These are phyloP conservation scores for Prunus mume DNA, from an alignment of 306 rosid genomes.

Conservation along the genomic window DNA sequence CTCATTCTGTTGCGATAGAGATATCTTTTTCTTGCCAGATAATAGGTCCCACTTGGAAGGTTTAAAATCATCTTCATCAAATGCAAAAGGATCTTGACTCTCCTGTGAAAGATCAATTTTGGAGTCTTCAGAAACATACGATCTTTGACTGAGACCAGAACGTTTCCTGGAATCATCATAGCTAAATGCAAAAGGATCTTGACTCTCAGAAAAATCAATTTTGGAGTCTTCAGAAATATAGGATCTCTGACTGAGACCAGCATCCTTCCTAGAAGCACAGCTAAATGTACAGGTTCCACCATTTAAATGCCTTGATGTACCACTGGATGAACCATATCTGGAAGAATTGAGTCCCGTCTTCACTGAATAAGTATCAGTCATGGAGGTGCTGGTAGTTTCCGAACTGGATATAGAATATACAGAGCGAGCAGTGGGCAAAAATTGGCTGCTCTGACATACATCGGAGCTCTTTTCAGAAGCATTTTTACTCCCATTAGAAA, in stretches of 20 bases:
- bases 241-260: conserved; percentile 20
- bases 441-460: conserved; percentile 35
- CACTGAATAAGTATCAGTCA: conserved; percentile 45
- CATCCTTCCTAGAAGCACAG: conserved; percentile 45
- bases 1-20: conserved; percentile 38
- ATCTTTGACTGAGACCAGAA: conserved; percentile 28
- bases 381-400: conserved; percentile 72
- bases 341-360: conserved; percentile 65
- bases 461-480: conserved; percentile 42
- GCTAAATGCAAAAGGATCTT: conserved; percentile 62
- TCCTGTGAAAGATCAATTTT: conserved; percentile 50
- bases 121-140: conserved; percentile 22
- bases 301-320: conserved; percentile 46
- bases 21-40: conserved; percentile 55
- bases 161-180: conserved; percentile 39
- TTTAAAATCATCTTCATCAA: conserved; percentile 78
- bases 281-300: conserved; percentile 25
- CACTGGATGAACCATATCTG: conserved; percentile 59
- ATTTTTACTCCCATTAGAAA: conserved; percentile 19
- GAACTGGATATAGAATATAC: conserved; percentile 46
- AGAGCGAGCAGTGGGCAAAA: conserved; percentile 31
- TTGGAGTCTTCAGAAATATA: conserved; percentile 30
- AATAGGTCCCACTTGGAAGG: conserved; percentile 93
- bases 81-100: conserved; percentile 86
- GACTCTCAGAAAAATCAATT: conserved; percentile 43